These are phyloP conservation scores for Coniella lustricola DNA, from an alignment of 2,329 filamentous ascomycete genomes.

Conservation along the genomic window DNA sequence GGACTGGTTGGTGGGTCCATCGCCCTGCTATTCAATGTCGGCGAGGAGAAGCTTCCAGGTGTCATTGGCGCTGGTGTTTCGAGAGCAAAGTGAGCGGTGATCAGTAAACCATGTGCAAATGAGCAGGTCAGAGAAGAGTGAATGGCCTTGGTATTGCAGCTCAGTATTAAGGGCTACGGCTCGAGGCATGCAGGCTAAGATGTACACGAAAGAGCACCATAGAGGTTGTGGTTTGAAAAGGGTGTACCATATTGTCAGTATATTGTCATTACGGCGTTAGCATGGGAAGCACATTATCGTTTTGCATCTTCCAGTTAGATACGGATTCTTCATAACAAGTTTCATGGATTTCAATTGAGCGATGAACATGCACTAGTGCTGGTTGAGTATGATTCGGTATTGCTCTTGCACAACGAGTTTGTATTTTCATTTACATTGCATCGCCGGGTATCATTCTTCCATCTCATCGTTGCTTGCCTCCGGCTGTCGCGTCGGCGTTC, in stretches of 20 bases:
- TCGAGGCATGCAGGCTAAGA: background rate
- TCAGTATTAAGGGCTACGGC: background rate
- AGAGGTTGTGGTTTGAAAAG: background rate
- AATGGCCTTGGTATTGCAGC: too few relatives aligned
- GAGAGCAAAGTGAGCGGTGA: constrained; percentile 55
- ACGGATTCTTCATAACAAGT: constrained; percentile 2
- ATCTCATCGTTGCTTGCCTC: constrained; percentile 23
- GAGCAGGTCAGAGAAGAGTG: background rate
- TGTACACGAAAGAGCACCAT: background rate
- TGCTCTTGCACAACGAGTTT: too few relatives aligned
- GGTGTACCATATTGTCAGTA: constrained; percentile 15
- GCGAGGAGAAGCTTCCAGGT: constrained; percentile 79
- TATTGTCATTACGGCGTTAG: constrained; percentile 20
- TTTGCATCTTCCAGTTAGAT: constrained; percentile 18
- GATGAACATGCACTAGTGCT: too few relatives aligned
- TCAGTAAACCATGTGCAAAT: background rate
- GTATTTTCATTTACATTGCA: background rate
- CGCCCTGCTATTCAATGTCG: constrained; percentile 73
- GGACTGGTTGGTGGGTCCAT: constrained; percentile 64
- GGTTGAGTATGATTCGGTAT: too few relatives aligned
- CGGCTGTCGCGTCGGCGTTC: constrained; percentile 33
- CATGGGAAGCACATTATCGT: constrained; percentile 20
- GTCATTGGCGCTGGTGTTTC: constrained; percentile 95
- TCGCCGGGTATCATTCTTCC: constrained; percentile 5
- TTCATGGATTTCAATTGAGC: background rate